These are phyloP conservation scores for Corinectria fuckeliana DNA, from an alignment of 2,329 filamentous ascomycete species.

Conservation along the genomic window DNA sequence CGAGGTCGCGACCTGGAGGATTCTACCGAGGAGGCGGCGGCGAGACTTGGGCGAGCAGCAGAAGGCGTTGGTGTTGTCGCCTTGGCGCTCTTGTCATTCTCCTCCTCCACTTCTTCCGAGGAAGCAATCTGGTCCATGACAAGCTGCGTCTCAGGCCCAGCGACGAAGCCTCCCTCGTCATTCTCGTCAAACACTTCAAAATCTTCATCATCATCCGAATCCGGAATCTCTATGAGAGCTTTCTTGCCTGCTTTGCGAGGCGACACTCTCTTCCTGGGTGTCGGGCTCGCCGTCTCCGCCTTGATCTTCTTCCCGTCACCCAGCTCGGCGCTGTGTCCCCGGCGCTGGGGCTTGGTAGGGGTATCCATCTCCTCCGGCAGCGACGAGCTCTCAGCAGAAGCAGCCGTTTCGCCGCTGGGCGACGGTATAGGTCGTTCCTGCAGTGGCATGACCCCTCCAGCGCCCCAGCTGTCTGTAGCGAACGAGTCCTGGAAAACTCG, in stretches of 20 bases:
- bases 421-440: slow-evolving; percentile 23
- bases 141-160: slow-evolving; percentile 45
- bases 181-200: slow-evolving; percentile 27
- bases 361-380: slow-evolving; percentile 32
- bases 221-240: slow-evolving; percentile 51
- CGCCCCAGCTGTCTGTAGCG: slow-evolving; percentile 45
- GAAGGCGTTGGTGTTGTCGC: slow-evolving; percentile 12
- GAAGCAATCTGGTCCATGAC: slow-evolving; percentile 44
- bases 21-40: slow-evolving; percentile 19
- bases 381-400: slow-evolving; percentile 28
- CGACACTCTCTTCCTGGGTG: slow-evolving; percentile 30
- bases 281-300: slow-evolving; percentile 19
- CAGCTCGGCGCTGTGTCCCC: slow-evolving; percentile 30
- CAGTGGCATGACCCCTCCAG: slow-evolving; percentile 33
- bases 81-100: slow-evolving; percentile 2
- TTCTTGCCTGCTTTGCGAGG: slow-evolving; percentile 26
- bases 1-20: slow-evolving; percentile 20
- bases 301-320: slow-evolving; percentile 17
- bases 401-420: slow-evolving; percentile 6
- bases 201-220: slow-evolving; percentile 53
- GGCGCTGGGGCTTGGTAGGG: slow-evolving; percentile 30
- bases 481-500: slow-evolving; percentile 56
- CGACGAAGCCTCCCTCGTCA: slow-evolving; percentile 30
- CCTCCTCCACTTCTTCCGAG: slow-evolving; percentile 27
- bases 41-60: not conserved